phyloP scores from a whole-genome alignment of 352 stramenopile genomes.

The Phytophthora idaei region DNA sequence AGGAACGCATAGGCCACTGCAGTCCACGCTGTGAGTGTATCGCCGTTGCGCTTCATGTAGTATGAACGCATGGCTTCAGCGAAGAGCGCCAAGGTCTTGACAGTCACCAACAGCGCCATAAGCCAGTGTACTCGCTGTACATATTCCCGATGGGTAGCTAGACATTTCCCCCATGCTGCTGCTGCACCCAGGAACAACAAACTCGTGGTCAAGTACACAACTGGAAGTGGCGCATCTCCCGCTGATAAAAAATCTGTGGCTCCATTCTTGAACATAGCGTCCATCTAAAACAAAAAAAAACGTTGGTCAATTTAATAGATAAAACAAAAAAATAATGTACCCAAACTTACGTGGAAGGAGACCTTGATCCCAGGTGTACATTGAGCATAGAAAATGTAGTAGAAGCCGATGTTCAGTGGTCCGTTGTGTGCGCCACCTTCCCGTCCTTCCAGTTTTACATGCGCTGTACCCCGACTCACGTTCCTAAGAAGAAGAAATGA shows the following conservation, averaged over 20 bases:
- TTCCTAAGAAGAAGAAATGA: conserved; percentile 37
- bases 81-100: conserved; percentile 95
- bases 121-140: conserved; percentile 94
- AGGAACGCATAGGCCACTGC: conserved; percentile 95
- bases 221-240: conserved; percentile 83
- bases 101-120: conserved; percentile 92
- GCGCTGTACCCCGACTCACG: conserved; percentile 44
- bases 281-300: conserved; percentile 50
- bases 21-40: conserved; percentile 93
- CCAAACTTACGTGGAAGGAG: conserved; percentile 81
- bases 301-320: not conserved
- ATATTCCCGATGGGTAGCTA: conserved; percentile 58
- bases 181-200: conserved; percentile 67
- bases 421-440: conserved; percentile 20
- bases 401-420: conserved; percentile 67
- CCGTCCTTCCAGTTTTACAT: conserved; percentile 20
- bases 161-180: conserved; percentile 68
- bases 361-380: conserved; percentile 77
- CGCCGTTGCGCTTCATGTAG: conserved; percentile 95
- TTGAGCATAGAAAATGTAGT: conserved; percentile 89
- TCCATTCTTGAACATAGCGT: conserved; percentile 83
- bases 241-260: conserved; percentile 85
- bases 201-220: conserved; percentile 84
- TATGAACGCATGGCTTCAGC: conserved; percentile 95
- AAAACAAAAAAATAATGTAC: conserved; percentile 3